Percentiles rank a stretch among this genome's conserved stretches.
Conservation (phyloP, 202 grass and related monocot species). For the Setaria italica region DNA sequence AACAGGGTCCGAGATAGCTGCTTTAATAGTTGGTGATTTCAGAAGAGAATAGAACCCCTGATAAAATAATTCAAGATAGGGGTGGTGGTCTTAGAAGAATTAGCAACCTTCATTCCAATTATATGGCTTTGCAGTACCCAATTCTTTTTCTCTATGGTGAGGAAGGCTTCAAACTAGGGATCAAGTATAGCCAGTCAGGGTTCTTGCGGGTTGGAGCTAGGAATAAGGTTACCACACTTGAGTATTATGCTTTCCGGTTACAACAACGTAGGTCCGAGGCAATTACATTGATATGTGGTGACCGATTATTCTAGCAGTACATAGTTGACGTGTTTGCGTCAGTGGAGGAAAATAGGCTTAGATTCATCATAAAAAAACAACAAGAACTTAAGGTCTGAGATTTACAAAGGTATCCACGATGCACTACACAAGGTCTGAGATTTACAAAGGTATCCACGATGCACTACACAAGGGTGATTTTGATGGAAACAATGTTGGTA, state of each 20-base stretch:
- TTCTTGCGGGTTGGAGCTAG: neutral
- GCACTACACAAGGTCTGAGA: neutral
- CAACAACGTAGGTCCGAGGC: neutral
- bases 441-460: neutral
- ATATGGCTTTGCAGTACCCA: neutral
- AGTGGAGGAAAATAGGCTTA: neutral
- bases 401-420: conserved; percentile 4
- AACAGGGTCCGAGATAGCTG: neutral
- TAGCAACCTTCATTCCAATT: conserved; percentile 5
- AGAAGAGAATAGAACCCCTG: neutral
- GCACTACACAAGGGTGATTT: conserved; percentile 8
- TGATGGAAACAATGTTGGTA: neutral
- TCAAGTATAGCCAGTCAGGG: neutral
- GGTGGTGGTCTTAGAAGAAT: neutral
- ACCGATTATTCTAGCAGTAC: conserved; percentile 1
- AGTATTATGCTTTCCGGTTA: conserved; percentile 25
- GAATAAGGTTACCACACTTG: conserved; percentile 14
- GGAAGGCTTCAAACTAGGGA: neutral
- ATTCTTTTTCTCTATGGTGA: neutral
- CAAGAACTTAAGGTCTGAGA: neutral
- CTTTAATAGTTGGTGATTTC: conserved; percentile 40
- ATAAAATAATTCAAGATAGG: conserved; percentile 3
- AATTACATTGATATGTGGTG: neutral
- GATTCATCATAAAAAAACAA: conserved; percentile 6
- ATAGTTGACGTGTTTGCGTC: conserved; percentile 16